Evolutionary conservation across 805 yeast genomes (phyloP), one percentile per base, ranked within the genome.

Genomic region (Ogataea nakhonphanomensis): DNA sequence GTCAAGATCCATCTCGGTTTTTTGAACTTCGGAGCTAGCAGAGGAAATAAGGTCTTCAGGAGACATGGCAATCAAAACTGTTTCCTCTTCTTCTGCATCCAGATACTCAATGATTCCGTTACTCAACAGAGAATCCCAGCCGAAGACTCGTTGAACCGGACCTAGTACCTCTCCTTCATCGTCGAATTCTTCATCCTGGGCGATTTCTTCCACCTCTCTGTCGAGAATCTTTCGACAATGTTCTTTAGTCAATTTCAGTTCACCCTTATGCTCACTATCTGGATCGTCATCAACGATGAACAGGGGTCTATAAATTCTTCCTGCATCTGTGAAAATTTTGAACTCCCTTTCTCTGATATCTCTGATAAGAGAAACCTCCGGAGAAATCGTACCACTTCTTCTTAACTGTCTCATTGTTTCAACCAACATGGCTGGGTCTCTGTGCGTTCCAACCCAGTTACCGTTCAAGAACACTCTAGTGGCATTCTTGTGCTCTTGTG

Each of bases 11-110:
- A 65, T 50, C 32, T 55, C 55, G 23, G 33, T 28, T 32, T 54
- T 69, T 41, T 66, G 69, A 53, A 65, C 67, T 49, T 66, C 61
- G 43, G 66, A 68, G 29, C 51, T 52, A 36, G 65, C 70, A 21
- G 51, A 45, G 20, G 89, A 78, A 47, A 84, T 89, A 61, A 93
- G 73, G 67, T 93, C 99, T 64, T 93, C 99, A 2, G 96, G 96
- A 12, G 95, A 84, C 99, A 93, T 93, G 28, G 99, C 97, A 69
- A 93, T 93, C 87, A 93, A 83, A 38, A 88, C 86, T 1, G 98
- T 90, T 69, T 93, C 99, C 64, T 93, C 99, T 72, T 93, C 99
- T 66, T 93, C 99, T 8, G 98, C 99, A 67, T 93, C 99, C 43
- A 93, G 84, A 58, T 93, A 93, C 66, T 93, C 99, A 33, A 91